Percentiles rank a stretch among this genome's conserved stretches.
These are phyloP conservation scores for Jamesozyma piceae DNA, from an alignment of 805 yeast species.

Conservation along the genomic window DNA sequence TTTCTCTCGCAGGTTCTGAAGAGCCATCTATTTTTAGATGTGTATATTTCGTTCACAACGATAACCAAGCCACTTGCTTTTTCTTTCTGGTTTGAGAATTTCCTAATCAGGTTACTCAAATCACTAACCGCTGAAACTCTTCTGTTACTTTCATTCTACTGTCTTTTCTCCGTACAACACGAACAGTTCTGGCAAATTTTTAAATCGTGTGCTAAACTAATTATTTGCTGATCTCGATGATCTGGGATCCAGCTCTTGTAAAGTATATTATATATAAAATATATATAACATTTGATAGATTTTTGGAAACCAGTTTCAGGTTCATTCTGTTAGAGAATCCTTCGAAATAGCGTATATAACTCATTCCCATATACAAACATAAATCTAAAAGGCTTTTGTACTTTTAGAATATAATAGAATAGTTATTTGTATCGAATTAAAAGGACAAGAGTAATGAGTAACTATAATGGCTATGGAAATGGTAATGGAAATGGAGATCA, in stretches of 20 bases:
- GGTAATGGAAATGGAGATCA: not conserved
- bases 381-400: too few species aligned
- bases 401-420: too few species aligned
- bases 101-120: not conserved
- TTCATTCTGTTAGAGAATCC: too few species aligned
- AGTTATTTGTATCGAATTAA: too few species aligned
- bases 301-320: not conserved
- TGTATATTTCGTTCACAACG: not conserved
- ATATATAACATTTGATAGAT: too few species aligned
- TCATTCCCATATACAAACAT: too few species aligned
- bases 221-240: not conserved
- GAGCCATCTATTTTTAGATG: not conserved
- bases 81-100: not conserved
- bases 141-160: too few species aligned
- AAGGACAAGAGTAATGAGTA: not conserved
- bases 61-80: slow-evolving; percentile 8
- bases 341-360: too few species aligned
- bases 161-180: too few species aligned
- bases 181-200: too few species aligned
- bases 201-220: not conserved
- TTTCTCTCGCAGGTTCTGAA: too few species aligned
- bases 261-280: too few species aligned
- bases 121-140: not conserved
- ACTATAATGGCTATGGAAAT: not conserved
- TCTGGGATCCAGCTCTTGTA: not conserved